phyloP scores from a whole-genome alignment of 1,284 basidiomycete genomes.

The Stereum hirsutum region DNA sequence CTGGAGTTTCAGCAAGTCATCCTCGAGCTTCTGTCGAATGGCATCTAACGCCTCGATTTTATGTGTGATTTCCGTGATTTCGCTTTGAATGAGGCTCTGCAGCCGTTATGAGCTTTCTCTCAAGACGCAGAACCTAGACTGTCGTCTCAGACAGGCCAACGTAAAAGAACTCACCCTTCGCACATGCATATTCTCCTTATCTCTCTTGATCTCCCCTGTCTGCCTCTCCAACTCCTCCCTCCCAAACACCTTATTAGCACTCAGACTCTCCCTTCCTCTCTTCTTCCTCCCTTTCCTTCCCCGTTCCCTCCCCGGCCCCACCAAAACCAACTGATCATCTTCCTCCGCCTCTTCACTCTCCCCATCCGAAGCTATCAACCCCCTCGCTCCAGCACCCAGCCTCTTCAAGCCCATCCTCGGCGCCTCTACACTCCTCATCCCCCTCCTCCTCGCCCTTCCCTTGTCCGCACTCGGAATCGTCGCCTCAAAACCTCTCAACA shows the following conservation, averaged over 20 bases:
- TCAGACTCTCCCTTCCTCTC: conserved; percentile 58
- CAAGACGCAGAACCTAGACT: too few species aligned
- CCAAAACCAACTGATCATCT: conserved; percentile 50
- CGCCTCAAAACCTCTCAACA: conserved; percentile 84
- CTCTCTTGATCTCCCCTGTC: conserved; percentile 74
- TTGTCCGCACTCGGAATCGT: conserved; percentile 84
- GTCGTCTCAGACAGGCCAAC: too few species aligned
- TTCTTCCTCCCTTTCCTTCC: conserved; percentile 40
- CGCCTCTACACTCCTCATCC: conserved; percentile 74
- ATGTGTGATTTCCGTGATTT: conserved; percentile 79
- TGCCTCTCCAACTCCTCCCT: conserved; percentile 78
- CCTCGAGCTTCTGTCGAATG: conserved; percentile 75
- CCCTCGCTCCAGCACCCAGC: conserved; percentile 69
- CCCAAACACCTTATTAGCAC: conserved; percentile 63
- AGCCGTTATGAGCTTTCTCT: too few species aligned
- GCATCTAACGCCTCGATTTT: conserved; percentile 85
- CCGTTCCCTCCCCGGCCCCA: conserved; percentile 27
- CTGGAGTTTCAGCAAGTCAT: conserved; percentile 78
- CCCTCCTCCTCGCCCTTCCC: conserved; percentile 63
- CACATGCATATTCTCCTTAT: conserved; percentile 87
- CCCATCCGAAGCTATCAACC: conserved; percentile 59
- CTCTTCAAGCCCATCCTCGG: conserved; percentile 72
- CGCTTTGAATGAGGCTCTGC: conserved; percentile 74
- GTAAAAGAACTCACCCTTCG: conserved; percentile 56
- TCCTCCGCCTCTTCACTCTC: conserved; percentile 56